Evolutionary conservation across 306 rosid genomes (phyloP), one percentile per base, ranked within the genome.

Genomic region (Corylus americana): DNA sequence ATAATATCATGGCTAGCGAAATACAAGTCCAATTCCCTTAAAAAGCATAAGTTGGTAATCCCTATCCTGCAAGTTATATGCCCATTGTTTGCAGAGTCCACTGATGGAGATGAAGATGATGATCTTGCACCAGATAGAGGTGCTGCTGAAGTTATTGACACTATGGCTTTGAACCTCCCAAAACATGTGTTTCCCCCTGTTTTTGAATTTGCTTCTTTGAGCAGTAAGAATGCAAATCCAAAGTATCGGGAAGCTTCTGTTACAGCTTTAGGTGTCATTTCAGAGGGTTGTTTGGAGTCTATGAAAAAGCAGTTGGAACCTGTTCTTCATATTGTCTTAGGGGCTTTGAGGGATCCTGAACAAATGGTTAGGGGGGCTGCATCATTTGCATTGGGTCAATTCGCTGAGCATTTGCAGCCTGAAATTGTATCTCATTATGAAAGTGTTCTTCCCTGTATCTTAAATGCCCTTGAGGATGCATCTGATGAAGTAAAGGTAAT

Each of bases 291-390:
- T 86, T 82, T 89, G 85, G 99, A 93, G 57, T 89, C 51, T 73
- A 90, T 92, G 91, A 96, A 96, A 87, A 85, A 75, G 77, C 93
- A 91, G 83, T 80, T 96, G 73, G 97, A 93, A 74, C 97, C 98
- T 63, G 87, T 96, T 85, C 99, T 96, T 74, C 97, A 81, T 78
- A 89, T 96, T 83, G 97, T 91, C 83, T 80, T 96, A 77, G 97
- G 96, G 57, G 96, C 98, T 78, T 84, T 96, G 62, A 93, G 94
- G 83, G 99, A 96, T 83, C 97, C 97, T 2, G 99, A 96, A 83
- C 96, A 96, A 87, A 85, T 96, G 94, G 98, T 96, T 57, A 89
- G 97, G 79, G 99, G 99, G 67, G 99, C 98, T 25, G 99, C 99
- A 39, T 93, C 99, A 62, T 96, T 96, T 90, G 98, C 99, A 66